These are phyloP conservation scores for Leccinum fuscescens DNA, from an alignment of 1,284 basidiomycete genomes.

Conservation along the genomic window DNA sequence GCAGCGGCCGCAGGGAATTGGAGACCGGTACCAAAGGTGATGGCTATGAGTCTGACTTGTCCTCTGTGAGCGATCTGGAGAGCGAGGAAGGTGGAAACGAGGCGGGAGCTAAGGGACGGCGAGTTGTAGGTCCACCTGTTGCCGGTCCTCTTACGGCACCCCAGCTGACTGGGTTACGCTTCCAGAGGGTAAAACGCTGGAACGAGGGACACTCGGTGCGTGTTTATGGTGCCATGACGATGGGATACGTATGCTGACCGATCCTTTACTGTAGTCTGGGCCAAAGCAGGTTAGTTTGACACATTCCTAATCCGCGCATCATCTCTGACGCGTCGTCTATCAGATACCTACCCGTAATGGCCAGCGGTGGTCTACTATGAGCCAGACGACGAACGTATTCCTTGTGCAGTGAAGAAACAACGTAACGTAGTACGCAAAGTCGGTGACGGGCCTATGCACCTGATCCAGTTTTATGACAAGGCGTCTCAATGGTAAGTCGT, in stretches of 20 bases:
- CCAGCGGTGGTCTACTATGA: slow-evolving; percentile 46
- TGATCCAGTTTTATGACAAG: slow-evolving; percentile 72
- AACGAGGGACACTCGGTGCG: slow-evolving; percentile 54
- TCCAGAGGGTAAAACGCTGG: slow-evolving; percentile 35
- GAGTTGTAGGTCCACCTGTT: background rate
- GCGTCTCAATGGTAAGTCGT: slow-evolving; percentile 51
- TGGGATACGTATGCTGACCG: slow-evolving; percentile 1
- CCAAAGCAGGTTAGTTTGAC: slow-evolving; percentile 46
- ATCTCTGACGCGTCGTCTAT: slow-evolving; percentile 9
- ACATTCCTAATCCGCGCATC: background rate
- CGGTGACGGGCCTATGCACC: slow-evolving; percentile 41
- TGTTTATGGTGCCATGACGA: slow-evolving; percentile 4
- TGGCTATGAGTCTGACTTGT: slow-evolving; percentile 28
- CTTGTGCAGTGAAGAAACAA: slow-evolving; percentile 44
- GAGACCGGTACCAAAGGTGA: slow-evolving; percentile 9
- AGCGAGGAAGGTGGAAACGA: slow-evolving; percentile 21
- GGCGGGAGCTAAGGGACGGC: slow-evolving; percentile 3
- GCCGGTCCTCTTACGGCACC: slow-evolving; percentile 4
- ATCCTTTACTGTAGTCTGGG: slow-evolving; percentile 50
- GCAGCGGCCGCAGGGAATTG: slow-evolving; percentile 14
- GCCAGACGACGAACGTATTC: slow-evolving; percentile 50
- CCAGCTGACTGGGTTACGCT: slow-evolving; percentile 17
- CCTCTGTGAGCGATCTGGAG: slow-evolving; percentile 31
- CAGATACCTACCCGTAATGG: slow-evolving; percentile 43
- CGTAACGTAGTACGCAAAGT: slow-evolving; percentile 32